A percentile compares a stretch with the other conserved stretches of the same genome.
Conservation (phyloP, 2,329 filamentous ascomycete species). For the Capronia coronata region DNA sequence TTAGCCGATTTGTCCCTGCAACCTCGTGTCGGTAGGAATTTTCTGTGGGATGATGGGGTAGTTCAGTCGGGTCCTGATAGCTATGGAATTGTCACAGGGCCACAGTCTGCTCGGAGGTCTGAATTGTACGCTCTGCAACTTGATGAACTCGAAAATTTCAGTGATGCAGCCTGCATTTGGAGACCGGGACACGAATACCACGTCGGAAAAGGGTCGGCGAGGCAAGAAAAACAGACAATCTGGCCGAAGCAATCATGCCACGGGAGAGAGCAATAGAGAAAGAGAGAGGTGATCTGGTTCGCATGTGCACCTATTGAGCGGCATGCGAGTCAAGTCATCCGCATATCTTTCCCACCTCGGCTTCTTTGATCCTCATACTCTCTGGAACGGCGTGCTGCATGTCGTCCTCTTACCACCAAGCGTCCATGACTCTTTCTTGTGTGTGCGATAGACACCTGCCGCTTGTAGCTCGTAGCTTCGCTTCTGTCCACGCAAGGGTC, state of each 20-base stretch:
- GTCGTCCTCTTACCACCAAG: neutral
- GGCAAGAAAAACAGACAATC: neutral
- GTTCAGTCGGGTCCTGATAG: neutral
- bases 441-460: no score
- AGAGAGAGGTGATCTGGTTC: neutral
- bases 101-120: neutral
- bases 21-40: neutral
- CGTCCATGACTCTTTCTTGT: no score
- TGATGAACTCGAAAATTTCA: neutral
- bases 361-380: neutral
- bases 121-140: conserved; percentile 5
- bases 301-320: neutral
- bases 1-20: neutral
- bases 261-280: neutral
- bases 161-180: neutral
- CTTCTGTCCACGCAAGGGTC: no score
- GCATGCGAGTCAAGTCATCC: neutral
- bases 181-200: neutral
- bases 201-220: neutral
- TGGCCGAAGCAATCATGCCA: neutral
- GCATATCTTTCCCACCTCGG: neutral
- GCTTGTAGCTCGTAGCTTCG: no score
- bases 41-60: neutral
- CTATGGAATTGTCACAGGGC: neutral
- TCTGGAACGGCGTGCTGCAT: neutral